Base-by-base conservation (phyloP, 306 rosid species). In the Crotalaria pallida region DNA sequence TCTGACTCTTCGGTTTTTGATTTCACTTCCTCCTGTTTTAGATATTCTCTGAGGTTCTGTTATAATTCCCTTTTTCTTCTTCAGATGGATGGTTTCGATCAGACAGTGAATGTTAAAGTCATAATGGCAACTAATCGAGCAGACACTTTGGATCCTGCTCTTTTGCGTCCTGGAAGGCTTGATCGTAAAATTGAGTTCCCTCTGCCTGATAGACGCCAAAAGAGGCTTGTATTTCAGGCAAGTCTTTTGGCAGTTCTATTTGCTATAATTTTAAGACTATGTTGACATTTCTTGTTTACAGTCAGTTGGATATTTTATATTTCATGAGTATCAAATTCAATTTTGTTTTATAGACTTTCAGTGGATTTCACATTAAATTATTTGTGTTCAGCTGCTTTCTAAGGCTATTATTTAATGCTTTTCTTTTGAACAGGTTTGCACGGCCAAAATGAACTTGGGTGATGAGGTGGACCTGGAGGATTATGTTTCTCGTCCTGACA, bases 11-110 rank as follows among this genome's bases (percentile, higher is more conserved):
- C 50, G 50, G 17, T 40, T 56, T 56, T 58, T 69, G 63, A 15
- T 13, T 47, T 31, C 26, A 47, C 3, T 13, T 31, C 45, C 43
- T 1, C 24, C 12, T 38, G 10, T 57, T 50, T 57, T 49, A 38
- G 59, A 53, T 74, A 41, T 56, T 75, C 34, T 49, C 21, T 57
- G 58, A 64, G 11, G 38, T 56, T 21, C n/a, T 47, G 71, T 36
- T 51, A 48, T 68, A 21, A 50, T 69, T 67, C 24, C 33, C 40
- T 33, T 27, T 55, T 51, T 31, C 67, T 55, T 47, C 3, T 33
- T 71, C 84, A 95, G 99, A 95, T 95, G 99, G 99, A 95, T 72
- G 99, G 99, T 57, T 95, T 95, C 65, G 99, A 95, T 65, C 99
- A 95, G 79, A 95, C 99, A 3, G 99, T 95, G 71, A 95, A 95